phyloP scores from a whole-genome alignment of 306 rosid species.

The Prunus armeniaca region DNA sequence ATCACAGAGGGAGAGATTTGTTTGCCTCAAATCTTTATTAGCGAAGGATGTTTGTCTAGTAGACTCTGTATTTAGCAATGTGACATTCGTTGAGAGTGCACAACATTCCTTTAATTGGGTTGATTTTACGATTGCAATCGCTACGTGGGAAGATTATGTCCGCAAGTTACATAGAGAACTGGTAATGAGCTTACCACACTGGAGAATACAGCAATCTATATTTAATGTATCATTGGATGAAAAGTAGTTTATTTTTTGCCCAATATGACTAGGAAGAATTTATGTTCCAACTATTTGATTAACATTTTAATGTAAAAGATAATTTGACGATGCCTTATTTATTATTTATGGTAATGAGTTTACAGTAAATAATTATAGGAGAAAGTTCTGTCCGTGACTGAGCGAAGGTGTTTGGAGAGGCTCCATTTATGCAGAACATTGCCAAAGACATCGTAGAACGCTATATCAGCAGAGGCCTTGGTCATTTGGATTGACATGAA shows the following conservation, averaged over 20 bases:
- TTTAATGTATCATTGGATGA: slow-evolving; percentile 40
- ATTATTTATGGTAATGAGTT: not conserved
- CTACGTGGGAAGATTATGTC: slow-evolving; percentile 56
- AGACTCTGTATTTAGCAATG: slow-evolving; percentile 32
- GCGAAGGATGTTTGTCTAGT: slow-evolving; percentile 44
- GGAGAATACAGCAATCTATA: slow-evolving; percentile 64
- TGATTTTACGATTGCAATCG: slow-evolving; percentile 36
- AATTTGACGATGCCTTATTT: not conserved
- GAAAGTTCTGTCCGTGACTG: not conserved
- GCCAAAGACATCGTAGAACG: slow-evolving; percentile 55
- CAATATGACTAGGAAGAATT: not conserved
- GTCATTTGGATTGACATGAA: slow-evolving; percentile 53
- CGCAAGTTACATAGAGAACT: slow-evolving; percentile 39
- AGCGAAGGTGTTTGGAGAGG: slow-evolving; percentile 29
- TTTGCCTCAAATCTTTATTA: slow-evolving; percentile 40
- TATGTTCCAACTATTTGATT: not conserved
- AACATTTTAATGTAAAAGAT: not conserved
- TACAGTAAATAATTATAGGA: too few relatives aligned
- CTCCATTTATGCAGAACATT: slow-evolving; percentile 47
- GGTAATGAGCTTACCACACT: slow-evolving; percentile 45
- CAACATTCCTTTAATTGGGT: slow-evolving; percentile 42
- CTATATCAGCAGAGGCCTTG: slow-evolving; percentile 33
- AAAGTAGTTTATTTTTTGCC: not conserved
- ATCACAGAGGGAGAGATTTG: slow-evolving; percentile 32
- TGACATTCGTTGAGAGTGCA: slow-evolving; percentile 20